Percentiles rank a stretch among this genome's conserved stretches.
Conservation (phyloP, 495 filamentous ascomycete species). For the Sabuloglossum arenarium region DNA sequence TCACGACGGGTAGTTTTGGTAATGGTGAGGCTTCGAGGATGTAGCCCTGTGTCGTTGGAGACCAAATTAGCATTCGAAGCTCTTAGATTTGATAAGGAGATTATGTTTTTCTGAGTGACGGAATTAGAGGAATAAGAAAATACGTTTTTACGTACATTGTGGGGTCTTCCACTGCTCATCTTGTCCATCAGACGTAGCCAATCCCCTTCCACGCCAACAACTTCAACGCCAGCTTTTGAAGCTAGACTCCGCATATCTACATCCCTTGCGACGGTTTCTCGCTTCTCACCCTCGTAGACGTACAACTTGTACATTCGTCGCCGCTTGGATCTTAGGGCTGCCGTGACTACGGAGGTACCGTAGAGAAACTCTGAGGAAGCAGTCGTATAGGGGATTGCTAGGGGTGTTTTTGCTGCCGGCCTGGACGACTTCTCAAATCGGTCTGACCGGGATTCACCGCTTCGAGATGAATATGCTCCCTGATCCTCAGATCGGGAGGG, state of each 20-base stretch:
- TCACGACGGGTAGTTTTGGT: constrained; percentile 51
- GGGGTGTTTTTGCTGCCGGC: constrained; percentile 16
- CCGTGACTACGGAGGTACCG: constrained; percentile 59
- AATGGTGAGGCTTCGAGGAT: constrained; percentile 74
- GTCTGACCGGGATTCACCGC: neutral
- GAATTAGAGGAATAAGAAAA: neutral
- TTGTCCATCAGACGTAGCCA: constrained; percentile 53
- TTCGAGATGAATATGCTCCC: neutral
- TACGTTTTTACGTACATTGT: constrained; percentile 37
- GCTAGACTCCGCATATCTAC: constrained; percentile 35
- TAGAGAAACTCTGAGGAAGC: constrained; percentile 85
- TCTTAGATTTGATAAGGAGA: neutral
- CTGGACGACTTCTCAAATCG: neutral
- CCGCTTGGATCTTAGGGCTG: constrained; percentile 45
- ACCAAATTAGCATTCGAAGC: neutral
- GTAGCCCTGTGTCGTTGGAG: constrained; percentile 30
- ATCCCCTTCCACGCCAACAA: constrained; percentile 28
- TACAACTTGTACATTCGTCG: constrained; percentile 75
- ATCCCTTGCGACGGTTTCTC: constrained; percentile 21
- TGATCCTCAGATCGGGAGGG: neutral
- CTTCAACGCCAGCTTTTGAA: constrained; percentile 27
- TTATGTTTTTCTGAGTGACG: neutral
- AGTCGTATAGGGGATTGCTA: constrained; percentile 57
- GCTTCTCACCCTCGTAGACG: constrained; percentile 36
- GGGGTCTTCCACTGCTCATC: constrained; percentile 62